Percentiles rank a stretch among this genome's conserved stretches.
Conservation (phyloP, 2,329 filamentous ascomycete genomes). For the Davidsoniella eucalypti region DNA sequence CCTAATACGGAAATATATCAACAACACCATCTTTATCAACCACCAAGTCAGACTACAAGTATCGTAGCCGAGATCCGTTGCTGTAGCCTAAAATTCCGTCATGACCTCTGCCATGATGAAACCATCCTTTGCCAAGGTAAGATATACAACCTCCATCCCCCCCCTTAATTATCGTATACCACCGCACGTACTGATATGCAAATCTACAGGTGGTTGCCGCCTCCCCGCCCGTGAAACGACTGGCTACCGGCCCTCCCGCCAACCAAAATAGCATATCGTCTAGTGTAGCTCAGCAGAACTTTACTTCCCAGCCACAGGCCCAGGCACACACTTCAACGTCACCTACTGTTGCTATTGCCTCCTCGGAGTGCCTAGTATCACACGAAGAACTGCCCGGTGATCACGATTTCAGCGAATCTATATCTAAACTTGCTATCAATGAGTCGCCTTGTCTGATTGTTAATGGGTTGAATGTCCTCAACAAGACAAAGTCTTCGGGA, state of each 20-base stretch:
- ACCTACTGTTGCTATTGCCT: too few species aligned
- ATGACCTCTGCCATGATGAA: slow-evolving; percentile 34
- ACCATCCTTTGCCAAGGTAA: slow-evolving; percentile 64
- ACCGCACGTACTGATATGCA: background rate
- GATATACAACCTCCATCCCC: slow-evolving; percentile 14
- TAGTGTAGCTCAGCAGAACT: background rate
- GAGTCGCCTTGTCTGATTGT: background rate
- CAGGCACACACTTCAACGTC: slow-evolving; percentile 4
- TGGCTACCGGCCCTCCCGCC: slow-evolving; percentile 10
- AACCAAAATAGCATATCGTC: background rate
- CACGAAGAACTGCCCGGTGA: too few species aligned
- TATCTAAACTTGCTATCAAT: slow-evolving; percentile 4
- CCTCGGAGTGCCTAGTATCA: too few species aligned
- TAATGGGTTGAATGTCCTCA: slow-evolving; percentile 8
- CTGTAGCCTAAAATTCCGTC: background rate
- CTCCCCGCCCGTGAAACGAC: background rate
- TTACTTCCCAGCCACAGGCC: slow-evolving; percentile 10
- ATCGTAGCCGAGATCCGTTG: too few species aligned
- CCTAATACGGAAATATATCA: too few species aligned
- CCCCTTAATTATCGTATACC: too few species aligned
- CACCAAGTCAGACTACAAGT: too few species aligned
- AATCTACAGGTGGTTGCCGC: slow-evolving; percentile 32
- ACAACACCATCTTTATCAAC: too few species aligned
- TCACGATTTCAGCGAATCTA: slow-evolving; percentile 13
- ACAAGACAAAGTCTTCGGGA: slow-evolving; percentile 20